Conservation (phyloP, 2,329 filamentous ascomycete genomes). For the Laburnicola sp. region DNA sequence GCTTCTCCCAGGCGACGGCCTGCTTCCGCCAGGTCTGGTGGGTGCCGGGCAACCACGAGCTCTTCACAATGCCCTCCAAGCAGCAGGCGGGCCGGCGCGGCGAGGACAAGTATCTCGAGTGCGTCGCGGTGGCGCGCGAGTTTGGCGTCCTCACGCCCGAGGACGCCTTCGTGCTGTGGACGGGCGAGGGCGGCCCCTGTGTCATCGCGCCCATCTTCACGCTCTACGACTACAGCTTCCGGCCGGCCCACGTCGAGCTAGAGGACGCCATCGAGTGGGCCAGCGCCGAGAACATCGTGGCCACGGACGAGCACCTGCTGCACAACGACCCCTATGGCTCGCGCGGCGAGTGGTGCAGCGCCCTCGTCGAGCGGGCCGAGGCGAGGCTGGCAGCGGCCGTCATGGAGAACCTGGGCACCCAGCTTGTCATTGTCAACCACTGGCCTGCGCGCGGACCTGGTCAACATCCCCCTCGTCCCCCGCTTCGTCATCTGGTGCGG, state of each 20-base stretch:
- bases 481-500: conserved; percentile 54
- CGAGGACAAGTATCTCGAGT: conserved; percentile 59
- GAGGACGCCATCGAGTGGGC: conserved; percentile 55
- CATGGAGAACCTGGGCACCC: conserved; percentile 34
- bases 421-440: conserved; percentile 47
- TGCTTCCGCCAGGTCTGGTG: conserved; percentile 56
- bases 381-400: conserved; percentile 45
- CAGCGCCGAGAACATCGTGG: conserved; percentile 49
- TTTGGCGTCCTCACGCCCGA: conserved; percentile 60
- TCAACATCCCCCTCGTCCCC: conserved; percentile 48
- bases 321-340: conserved; percentile 51
- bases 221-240: conserved; percentile 63
- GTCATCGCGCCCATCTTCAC: conserved; percentile 62
- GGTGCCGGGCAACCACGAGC: conserved; percentile 62
- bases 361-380: conserved; percentile 46
- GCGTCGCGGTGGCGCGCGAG: conserved; percentile 56
- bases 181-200: conserved; percentile 54
- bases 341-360: conserved; percentile 51
- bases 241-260: conserved; percentile 53
- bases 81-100: conserved; percentile 48
- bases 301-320: conserved; percentile 52
- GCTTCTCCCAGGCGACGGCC: conserved; percentile 46
- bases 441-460: conserved; percentile 47
- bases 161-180: conserved; percentile 59
- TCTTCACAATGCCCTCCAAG: conserved; percentile 55